These are phyloP conservation scores for Chrysoporthe puriensis DNA, from an alignment of 2,329 filamentous ascomycete genomes.

Conservation along the genomic window DNA sequence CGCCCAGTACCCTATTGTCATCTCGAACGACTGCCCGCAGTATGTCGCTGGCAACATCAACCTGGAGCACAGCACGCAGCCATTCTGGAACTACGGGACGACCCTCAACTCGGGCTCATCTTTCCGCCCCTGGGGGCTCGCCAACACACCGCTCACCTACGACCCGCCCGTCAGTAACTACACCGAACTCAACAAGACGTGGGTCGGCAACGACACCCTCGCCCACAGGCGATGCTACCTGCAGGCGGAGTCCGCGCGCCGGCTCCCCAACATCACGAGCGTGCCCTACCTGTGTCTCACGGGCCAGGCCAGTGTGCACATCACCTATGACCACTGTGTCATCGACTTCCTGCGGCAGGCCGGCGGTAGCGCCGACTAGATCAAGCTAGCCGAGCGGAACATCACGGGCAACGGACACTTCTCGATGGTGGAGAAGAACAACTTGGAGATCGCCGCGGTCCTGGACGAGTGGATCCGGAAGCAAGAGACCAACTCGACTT, in stretches of 20 bases:
- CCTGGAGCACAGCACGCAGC: constrained; percentile 38
- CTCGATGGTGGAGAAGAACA: constrained; percentile 51
- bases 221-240: constrained; percentile 34
- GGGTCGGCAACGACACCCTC: constrained; percentile 33
- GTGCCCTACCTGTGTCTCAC: constrained; percentile 53
- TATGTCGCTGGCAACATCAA: constrained; percentile 38
- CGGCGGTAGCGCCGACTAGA: constrained; percentile 47
- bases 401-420: constrained; percentile 57
- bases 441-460: constrained; percentile 27
- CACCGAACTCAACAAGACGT: constrained; percentile 34
- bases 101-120: constrained; percentile 19
- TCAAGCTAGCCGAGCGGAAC: constrained; percentile 48
- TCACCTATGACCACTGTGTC: constrained; percentile 57
- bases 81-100: constrained; percentile 34
- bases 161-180: constrained; percentile 34
- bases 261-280: constrained; percentile 48
- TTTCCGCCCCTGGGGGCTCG: constrained; percentile 33
- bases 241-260: constrained; percentile 38
- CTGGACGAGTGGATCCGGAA: constrained; percentile 25
- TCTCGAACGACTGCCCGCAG: constrained; percentile 36
- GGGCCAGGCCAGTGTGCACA: constrained; percentile 54
- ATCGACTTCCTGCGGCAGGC: constrained; percentile 53
- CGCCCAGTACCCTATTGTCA: constrained; percentile 34
- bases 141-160: constrained; percentile 38
- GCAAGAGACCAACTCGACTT: constrained; percentile 15